Conservation (phyloP, 192 early-diverging fungal species). For the Entomortierella lignicola region DNA sequence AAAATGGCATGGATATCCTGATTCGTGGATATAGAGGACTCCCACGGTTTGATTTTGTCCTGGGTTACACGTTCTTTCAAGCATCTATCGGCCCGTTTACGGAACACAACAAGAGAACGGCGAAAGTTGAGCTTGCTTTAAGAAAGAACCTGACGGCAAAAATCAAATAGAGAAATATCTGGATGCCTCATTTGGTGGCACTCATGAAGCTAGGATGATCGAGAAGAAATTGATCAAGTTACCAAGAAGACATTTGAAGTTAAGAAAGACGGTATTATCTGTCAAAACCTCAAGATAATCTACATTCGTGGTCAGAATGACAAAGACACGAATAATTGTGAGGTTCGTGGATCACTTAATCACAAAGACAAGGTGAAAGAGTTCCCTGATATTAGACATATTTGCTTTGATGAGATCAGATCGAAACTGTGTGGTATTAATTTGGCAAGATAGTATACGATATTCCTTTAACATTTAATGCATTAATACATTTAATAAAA, state of each 20-base stretch:
- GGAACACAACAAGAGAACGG: conserved; percentile 11
- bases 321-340: neutral
- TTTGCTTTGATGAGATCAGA: no score
- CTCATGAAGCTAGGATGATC: conserved; percentile 23
- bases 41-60: conserved; percentile 37
- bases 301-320: neutral
- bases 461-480: no score
- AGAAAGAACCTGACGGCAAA: conserved; percentile 2
- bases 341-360: neutral
- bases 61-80: conserved; percentile 32
- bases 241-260: conserved; percentile 27
- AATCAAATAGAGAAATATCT: conserved; percentile 42
- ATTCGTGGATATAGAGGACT: conserved; percentile 13
- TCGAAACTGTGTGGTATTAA: no score
- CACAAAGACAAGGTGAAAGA: neutral
- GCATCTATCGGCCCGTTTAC: conserved; percentile 24
- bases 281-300: neutral
- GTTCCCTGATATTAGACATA: neutral
- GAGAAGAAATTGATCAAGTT: neutral
- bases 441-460: no score
- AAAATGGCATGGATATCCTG: conserved; percentile 8
- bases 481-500: no score
- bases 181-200: conserved; percentile 22
- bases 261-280: neutral
- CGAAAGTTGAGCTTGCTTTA: conserved; percentile 33